Evolutionary conservation across 768 basidiomycete genomes (phyloP).

Genomic region (Suillus ampliporus): DNA sequence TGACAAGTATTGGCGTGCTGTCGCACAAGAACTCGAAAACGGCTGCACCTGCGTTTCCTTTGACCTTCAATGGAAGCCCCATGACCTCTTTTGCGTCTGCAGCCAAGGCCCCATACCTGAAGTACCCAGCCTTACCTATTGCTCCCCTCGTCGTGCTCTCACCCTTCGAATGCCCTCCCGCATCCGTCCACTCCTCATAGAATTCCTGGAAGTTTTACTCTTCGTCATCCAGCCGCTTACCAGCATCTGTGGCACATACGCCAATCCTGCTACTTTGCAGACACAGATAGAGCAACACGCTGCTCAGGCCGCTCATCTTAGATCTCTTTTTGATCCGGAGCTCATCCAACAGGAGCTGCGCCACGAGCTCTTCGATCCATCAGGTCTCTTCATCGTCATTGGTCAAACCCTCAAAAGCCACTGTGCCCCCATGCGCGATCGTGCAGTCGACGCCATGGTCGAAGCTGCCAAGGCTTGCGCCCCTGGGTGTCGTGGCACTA

Average conservation of each 20-base stretch:
- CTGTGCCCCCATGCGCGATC: slow-evolving; percentile 93
- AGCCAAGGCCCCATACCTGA: slow-evolving; percentile 48
- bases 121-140: slow-evolving; percentile 50
- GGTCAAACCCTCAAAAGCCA: slow-evolving; percentile 86
- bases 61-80: slow-evolving; percentile 61
- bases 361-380: slow-evolving; percentile 78
- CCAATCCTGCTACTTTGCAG: slow-evolving; percentile 62
- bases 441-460: slow-evolving; percentile 79
- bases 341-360: slow-evolving; percentile 84
- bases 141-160: slow-evolving; percentile 49
- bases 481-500: slow-evolving; percentile 57
- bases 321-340: slow-evolving; percentile 79
- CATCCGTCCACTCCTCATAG: slow-evolving; percentile 68
- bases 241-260: slow-evolving; percentile 62
- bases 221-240: slow-evolving; percentile 84
- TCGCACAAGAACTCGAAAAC: slow-evolving; percentile 74
- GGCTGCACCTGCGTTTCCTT: slow-evolving; percentile 89
- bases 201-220: slow-evolving; percentile 81
- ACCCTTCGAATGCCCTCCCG: slow-evolving; percentile 72
- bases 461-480: slow-evolving; percentile 64
- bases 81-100: slow-evolving; percentile 61
- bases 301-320: slow-evolving; percentile 69
- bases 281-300: slow-evolving; percentile 66
- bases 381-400: slow-evolving; percentile 77
- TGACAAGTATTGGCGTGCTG: slow-evolving; percentile 86